phyloP scores from a whole-genome alignment of 495 filamentous ascomycete genomes.

The Cercophora samala region DNA sequence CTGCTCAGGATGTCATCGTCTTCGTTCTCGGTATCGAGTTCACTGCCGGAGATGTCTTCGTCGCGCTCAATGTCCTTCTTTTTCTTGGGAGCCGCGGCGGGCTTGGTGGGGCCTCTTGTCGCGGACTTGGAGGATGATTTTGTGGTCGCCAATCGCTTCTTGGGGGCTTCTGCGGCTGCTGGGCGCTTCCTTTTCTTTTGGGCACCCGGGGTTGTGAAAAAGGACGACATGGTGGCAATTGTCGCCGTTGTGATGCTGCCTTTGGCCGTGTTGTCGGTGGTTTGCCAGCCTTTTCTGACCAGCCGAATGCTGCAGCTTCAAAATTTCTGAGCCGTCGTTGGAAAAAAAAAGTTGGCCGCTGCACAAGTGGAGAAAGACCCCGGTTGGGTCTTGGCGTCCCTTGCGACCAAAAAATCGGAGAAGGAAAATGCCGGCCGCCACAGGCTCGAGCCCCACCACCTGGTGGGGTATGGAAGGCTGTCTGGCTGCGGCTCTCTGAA shows the following conservation, averaged over 20 bases:
- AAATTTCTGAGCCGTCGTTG: constrained; percentile 27
- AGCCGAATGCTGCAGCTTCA: constrained; percentile 14
- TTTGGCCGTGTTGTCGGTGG: constrained; percentile 12
- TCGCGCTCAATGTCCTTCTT: constrained; percentile 60
- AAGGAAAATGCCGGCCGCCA: constrained; percentile 19
- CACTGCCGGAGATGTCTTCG: constrained; percentile 86
- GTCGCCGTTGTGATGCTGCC: constrained; percentile 17
- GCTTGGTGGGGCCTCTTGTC: constrained; percentile 39
- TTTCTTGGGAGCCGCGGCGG: constrained; percentile 47
- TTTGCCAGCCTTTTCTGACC: constrained; percentile 16
- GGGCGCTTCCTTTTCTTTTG: constrained; percentile 76
- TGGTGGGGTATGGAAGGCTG: constrained; percentile 1
- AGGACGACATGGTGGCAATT: constrained; percentile 66
- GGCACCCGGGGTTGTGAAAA: constrained; percentile 74
- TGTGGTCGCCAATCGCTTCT: constrained; percentile 45
- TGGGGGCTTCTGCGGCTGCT: constrained; percentile 39
- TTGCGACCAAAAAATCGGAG: constrained; percentile 5
- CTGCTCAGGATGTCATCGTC: constrained; percentile 37
- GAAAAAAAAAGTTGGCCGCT: constrained; percentile 25
- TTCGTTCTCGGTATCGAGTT: constrained; percentile 52
- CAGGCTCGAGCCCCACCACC: constrained; percentile 9
- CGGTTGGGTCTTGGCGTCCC: constrained; percentile 15
- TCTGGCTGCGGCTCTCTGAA: neutral
- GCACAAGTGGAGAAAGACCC: constrained; percentile 28
- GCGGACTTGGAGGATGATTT: constrained; percentile 40